Percentiles rank a stretch among this genome's conserved stretches.
phyloP scores from a whole-genome alignment of 2,329 filamentous ascomycete genomes.

The Xylariaceae sp. region DNA sequence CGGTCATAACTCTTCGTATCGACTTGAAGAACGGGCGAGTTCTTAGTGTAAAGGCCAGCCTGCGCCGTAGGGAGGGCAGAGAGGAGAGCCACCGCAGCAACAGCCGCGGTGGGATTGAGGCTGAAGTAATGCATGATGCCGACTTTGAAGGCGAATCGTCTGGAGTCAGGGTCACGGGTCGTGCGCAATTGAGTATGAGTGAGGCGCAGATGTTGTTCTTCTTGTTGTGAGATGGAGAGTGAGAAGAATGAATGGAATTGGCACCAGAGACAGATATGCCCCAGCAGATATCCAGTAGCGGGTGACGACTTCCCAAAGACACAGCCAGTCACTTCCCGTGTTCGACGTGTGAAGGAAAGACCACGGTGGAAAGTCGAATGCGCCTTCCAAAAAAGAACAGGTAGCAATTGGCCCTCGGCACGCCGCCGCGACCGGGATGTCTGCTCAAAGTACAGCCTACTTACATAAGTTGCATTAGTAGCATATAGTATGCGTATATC shows the following conservation, averaged over 20 bases:
- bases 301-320: background rate
- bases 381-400: background rate
- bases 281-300: background rate
- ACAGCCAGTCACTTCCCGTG: background rate
- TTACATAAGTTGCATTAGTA: background rate
- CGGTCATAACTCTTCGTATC: conserved; percentile 73
- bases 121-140: conserved; percentile 45
- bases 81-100: conserved; percentile 57
- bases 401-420: background rate
- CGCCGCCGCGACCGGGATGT: too few species aligned
- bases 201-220: too few species aligned
- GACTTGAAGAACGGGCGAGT: conserved; percentile 80
- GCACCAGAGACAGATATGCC: background rate
- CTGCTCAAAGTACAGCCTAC: too few species aligned
- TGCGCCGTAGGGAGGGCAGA: conserved; percentile 60
- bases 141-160: background rate
- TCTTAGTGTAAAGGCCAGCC: conserved; percentile 74
- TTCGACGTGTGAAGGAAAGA: background rate
- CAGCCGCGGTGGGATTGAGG: conserved; percentile 45
- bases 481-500: background rate
- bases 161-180: conserved; percentile 3
- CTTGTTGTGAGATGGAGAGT: background rate
- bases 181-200: conserved; percentile 4
- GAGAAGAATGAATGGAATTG: background rate
- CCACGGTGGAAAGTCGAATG: background rate